Evolutionary conservation across 2,329 filamentous ascomycete species (phyloP).

Genomic region (Gaeumannomyces tritici): DNA sequence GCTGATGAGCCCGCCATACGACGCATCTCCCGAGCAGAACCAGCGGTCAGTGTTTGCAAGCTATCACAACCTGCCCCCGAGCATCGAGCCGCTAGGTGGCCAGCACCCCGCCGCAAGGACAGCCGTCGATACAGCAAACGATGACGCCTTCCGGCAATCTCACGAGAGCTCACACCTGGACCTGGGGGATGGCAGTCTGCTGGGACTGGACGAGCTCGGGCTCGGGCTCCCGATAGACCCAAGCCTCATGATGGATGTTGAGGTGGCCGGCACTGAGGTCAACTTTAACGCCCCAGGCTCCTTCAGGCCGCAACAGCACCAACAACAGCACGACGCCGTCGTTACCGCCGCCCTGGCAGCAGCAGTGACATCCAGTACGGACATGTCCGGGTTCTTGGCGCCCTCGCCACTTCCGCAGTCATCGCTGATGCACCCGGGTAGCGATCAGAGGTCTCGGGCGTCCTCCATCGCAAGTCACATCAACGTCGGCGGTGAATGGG

Average conservation of each 20-base stretch:
- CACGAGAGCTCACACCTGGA: neutral
- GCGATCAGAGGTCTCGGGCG: neutral
- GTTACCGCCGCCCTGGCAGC: neutral
- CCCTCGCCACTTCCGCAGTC: neutral
- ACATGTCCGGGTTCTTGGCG: conserved; percentile 4
- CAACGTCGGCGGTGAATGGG: neutral
- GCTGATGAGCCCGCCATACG: neutral
- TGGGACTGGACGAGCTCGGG: conserved; percentile 2
- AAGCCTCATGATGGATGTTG: conserved; percentile 1
- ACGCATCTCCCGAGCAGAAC: neutral
- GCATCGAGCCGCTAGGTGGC: neutral
- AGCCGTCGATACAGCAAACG: neutral
- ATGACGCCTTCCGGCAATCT: neutral
- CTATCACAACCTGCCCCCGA: neutral
- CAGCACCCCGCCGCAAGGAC: neutral
- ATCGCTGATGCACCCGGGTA: neutral
- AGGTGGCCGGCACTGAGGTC: neutral
- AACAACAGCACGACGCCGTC: neutral
- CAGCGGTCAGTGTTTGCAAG: neutral
- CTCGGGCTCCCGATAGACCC: conserved; percentile 4
- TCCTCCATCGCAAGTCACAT: conserved; percentile 1
- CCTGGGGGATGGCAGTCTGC: neutral
- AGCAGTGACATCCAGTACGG: neutral
- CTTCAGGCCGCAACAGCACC: conserved; percentile 1
- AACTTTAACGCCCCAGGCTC: conserved; percentile 5